A percentile compares a stretch with the other conserved stretches of the same genome.
phyloP scores from a whole-genome alignment of 345 rosid species.

The Cochlearia excelsa region DNA sequence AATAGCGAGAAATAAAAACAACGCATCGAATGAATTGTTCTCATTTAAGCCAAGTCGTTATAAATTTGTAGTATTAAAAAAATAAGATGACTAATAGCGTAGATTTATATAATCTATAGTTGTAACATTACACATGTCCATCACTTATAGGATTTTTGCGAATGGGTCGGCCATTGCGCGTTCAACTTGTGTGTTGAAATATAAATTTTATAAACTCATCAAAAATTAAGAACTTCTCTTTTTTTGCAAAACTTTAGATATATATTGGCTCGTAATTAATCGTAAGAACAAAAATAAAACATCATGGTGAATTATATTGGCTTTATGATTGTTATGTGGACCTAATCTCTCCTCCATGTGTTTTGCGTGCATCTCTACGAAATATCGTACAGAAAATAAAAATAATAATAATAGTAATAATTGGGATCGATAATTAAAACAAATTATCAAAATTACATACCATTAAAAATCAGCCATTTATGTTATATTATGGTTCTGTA shows the following conservation, averaged over 20 bases:
- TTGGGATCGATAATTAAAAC: too few relatives aligned
- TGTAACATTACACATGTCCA: conserved; percentile 29
- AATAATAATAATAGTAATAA: too few relatives aligned
- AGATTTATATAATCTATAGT: conserved; percentile 1
- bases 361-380: conserved; percentile 18
- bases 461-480: too few relatives aligned
- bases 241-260: too few relatives aligned
- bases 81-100: conserved; percentile 20
- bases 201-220: neutral
- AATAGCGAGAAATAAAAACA: neutral
- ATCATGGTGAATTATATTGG: conserved; percentile 2
- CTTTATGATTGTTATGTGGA: neutral
- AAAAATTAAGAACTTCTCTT: neutral
- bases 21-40: conserved; percentile 8
- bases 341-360: conserved; percentile 1
- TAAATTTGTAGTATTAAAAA: conserved; percentile 9
- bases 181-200: conserved; percentile 6
- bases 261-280: too few relatives aligned
- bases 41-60: conserved; percentile 15
- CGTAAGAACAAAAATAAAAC: neutral
- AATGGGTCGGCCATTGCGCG: conserved; percentile 21
- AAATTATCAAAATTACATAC: too few relatives aligned
- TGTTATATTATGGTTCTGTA: too few relatives aligned
- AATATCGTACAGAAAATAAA: too few relatives aligned
- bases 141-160: conserved; percentile 19